A percentile compares a stretch with the other conserved stretches of the same genome.
Conservation (phyloP, 2,329 filamentous ascomycete genomes). For the Cytospora piceae region DNA sequence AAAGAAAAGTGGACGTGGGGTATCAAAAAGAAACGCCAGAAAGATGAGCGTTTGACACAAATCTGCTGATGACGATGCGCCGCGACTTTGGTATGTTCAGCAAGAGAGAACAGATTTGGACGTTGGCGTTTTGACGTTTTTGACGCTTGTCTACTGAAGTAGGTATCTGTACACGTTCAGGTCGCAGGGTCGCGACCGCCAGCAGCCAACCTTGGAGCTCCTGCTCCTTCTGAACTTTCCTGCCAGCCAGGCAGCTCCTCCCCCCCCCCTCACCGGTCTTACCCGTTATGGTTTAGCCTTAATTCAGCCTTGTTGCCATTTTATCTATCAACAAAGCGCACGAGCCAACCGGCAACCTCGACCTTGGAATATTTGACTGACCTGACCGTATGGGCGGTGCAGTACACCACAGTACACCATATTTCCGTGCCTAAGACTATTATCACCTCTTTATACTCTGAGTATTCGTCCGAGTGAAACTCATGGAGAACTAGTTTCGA, state of each 20-base stretch:
- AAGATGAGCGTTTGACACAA: constrained; percentile 22
- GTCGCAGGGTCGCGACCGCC: not conserved
- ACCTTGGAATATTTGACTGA: not conserved
- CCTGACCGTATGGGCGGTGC: not conserved
- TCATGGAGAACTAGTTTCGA: no score
- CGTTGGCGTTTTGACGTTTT: constrained; percentile 18
- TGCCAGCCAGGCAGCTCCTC: constrained; percentile 26
- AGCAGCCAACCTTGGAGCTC: not conserved
- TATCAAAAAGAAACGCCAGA: constrained; percentile 27
- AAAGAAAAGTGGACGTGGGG: constrained; percentile 14
- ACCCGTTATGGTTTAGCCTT: constrained; percentile 19
- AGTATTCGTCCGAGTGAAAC: no score
- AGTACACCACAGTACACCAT: no score
- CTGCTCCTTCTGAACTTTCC: constrained; percentile 27
- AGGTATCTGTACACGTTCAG: no score
- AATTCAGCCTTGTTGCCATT: not conserved
- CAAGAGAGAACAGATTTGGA: constrained; percentile 10
- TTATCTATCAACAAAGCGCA: constrained; percentile 1
- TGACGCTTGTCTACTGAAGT: not conserved
- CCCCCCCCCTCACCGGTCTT: not conserved
- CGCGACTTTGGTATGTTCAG: constrained; percentile 1
- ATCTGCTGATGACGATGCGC: constrained; percentile 19
- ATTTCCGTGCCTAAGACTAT: no score
- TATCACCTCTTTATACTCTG: no score
- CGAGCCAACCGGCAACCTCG: not conserved